Evolutionary conservation across 169 alveolate genomes (phyloP), one percentile per base, ranked within the genome.

Genomic region (Babesia gibsoni): DNA sequence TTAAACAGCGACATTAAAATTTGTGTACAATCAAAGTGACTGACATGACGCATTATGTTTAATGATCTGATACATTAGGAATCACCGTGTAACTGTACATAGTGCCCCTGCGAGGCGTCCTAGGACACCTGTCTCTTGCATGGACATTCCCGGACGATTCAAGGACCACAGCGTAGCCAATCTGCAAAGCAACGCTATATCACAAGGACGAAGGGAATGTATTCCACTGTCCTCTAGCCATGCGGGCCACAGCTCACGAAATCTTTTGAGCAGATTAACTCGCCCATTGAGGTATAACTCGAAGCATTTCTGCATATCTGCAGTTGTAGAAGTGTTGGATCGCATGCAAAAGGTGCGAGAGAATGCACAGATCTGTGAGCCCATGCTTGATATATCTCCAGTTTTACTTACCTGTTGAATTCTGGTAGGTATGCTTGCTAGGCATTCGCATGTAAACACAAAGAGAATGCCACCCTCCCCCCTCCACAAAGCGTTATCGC

Each of bases 211-310:
- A 10, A 61, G 45, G 14, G 23, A 0, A 8, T 25, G 3, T 10
- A 61, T 48, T 4, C 30, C 32, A 30, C 20, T 12, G 46, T 61
- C 58, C 23, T 7, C 25, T 3, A 36, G 35, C 72, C 72, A 61
- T 36, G 48, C 1, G 2, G 72, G 72, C 72, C 72, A 61, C 41
- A 61, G 9, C 59, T 61, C 59, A 10, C 39, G 39, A 58, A 74
- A 50, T 22, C 72, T 30, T 6, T 64, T 70, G 23, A 64, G 23
- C 32, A 65, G 45, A 12, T 36, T n/a, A 4, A 77, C 67, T n/a
- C 84, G 56, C 39, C 50, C 58, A 30, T 56, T 3, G 4, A 74
- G 54, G 61, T 58, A 74, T 48, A 74, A 30, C 66, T 74, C 80
- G 39, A 74, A 67, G 53, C 84, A 74, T 18, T 20, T 41, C 36